These are phyloP conservation scores for Rasamsonia emersonii DNA, from an alignment of 2,329 filamentous ascomycete genomes.

Conservation along the genomic window DNA sequence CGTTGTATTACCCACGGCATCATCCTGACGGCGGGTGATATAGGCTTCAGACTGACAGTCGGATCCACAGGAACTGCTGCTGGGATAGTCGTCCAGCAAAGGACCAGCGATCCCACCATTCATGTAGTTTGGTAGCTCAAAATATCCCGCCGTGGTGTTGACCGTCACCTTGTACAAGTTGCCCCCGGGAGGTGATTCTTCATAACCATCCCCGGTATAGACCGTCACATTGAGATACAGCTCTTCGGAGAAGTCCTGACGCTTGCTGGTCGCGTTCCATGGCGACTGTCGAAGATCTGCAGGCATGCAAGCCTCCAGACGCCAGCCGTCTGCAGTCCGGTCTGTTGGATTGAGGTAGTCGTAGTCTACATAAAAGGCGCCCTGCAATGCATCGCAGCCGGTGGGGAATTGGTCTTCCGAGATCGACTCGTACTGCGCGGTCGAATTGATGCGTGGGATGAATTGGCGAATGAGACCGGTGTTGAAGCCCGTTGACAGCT, in stretches of 20 bases:
- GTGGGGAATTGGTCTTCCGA: conserved; percentile 11
- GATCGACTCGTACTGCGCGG: conserved; percentile 12
- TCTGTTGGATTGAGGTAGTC: conserved; percentile 3
- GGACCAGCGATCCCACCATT: conserved; percentile 15
- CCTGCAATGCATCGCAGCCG: conserved; percentile 12
- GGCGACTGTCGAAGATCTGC: conserved; percentile 13
- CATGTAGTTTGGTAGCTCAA: conserved; percentile 23
- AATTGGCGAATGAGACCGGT: conserved; percentile 22
- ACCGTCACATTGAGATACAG: conserved; percentile 19
- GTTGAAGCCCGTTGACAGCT: conserved; percentile 14
- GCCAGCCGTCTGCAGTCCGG: conserved; percentile 7
- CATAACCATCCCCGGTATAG: neutral
- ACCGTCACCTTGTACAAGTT: conserved; percentile 17
- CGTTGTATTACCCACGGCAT: too few relatives aligned
- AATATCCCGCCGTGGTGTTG: conserved; percentile 23
- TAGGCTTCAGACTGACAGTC: too few relatives aligned
- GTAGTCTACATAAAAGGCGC: conserved; percentile 14
- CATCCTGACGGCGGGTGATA: too few relatives aligned
- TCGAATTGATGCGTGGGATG: conserved; percentile 21
- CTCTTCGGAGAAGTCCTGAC: conserved; percentile 22
- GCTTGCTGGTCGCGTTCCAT: conserved; percentile 17
- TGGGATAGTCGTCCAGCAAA: neutral
- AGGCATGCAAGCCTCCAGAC: conserved; percentile 21
- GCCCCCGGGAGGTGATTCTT: too few relatives aligned
- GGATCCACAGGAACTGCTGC: too few relatives aligned